Evolutionary conservation across 208 protist genomes (phyloP).

Genomic region (Porcisia hertigi): DNA sequence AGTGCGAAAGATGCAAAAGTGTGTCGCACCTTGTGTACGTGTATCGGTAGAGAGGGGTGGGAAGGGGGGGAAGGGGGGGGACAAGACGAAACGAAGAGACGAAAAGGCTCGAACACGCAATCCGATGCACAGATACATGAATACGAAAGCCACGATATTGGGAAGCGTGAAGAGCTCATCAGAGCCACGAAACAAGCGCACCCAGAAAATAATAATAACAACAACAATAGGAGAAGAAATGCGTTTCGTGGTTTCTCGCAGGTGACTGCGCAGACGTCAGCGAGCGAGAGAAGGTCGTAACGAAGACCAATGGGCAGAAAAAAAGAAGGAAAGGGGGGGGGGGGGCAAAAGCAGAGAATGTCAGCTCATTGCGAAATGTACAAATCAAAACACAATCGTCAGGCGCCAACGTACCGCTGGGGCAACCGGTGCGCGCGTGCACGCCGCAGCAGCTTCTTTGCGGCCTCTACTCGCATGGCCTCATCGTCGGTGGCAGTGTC

Average conservation of each 20-base stretch:
- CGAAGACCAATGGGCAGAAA: neutral
- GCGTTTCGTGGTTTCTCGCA: neutral
- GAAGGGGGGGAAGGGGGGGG: too few relatives aligned
- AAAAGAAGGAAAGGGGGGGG: neutral
- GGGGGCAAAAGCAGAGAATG: too few relatives aligned
- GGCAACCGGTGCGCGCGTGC: conserved; percentile 4
- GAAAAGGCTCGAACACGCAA: neutral
- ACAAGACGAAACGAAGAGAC: neutral
- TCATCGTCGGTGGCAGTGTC: conserved; percentile 4
- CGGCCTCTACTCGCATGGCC: conserved; percentile 15
- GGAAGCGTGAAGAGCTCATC: neutral
- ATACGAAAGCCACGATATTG: neutral
- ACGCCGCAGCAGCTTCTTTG: conserved; percentile 26
- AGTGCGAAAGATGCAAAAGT: too few relatives aligned
- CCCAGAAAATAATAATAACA: neutral
- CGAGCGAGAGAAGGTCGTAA: neutral
- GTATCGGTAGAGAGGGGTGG: too few relatives aligned
- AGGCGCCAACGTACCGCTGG: neutral
- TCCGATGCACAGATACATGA: neutral
- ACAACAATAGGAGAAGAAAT: neutral
- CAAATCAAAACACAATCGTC: neutral
- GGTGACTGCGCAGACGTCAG: neutral
- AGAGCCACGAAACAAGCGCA: neutral
- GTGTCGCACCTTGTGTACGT: too few relatives aligned
- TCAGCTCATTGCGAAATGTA: too few relatives aligned